phyloP scores from a whole-genome alignment of 2,329 filamentous ascomycete species.

The Ascochyta pisi region DNA sequence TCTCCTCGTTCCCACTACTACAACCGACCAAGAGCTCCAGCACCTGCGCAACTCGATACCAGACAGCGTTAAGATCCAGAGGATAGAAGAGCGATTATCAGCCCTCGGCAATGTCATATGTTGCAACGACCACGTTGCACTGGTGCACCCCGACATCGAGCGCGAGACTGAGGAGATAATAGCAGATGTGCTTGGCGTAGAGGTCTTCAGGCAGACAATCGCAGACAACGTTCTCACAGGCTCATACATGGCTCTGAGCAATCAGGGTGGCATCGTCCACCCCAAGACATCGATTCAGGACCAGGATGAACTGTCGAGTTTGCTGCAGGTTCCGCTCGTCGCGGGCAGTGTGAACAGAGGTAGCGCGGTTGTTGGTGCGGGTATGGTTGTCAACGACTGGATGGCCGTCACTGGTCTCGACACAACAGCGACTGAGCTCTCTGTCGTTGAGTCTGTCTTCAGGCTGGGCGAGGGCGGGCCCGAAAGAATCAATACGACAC shows the following conservation, averaged over 20 bases:
- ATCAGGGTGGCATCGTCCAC: constrained; percentile 95
- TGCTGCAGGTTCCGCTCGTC: constrained; percentile 94
- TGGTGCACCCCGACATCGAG: constrained; percentile 95
- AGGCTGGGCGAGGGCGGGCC: constrained; percentile 87
- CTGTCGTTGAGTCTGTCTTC: constrained; percentile 96
- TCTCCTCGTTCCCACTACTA: constrained; percentile 92
- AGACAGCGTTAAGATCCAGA: constrained; percentile 89
- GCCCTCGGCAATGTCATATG: constrained; percentile 97
- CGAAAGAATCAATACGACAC: constrained; percentile 77
- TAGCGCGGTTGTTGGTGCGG: constrained; percentile 91
- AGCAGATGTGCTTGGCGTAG: constrained; percentile 87
- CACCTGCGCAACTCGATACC: constrained; percentile 95
- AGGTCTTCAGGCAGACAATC: constrained; percentile 92
- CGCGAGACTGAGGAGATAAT: constrained; percentile 99
- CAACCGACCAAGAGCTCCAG: constrained; percentile 97
- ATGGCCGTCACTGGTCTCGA: constrained; percentile 89
- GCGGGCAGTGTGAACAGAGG: constrained; percentile 94
- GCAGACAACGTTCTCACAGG: constrained; percentile 97
- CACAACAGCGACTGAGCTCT: constrained; percentile 96
- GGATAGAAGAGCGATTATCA: constrained; percentile 95
- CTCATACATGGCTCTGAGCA: constrained; percentile 94
- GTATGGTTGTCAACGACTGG: constrained; percentile 98
- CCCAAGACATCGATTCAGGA: constrained; percentile 97
- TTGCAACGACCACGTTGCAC: constrained; percentile 93
- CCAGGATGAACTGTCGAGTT: constrained; percentile 92